Percentiles rank a stretch among this genome's conserved stretches.
Conservation (phyloP, 2,329 filamentous ascomycete genomes). For the Ceratocystis huliohia region DNA sequence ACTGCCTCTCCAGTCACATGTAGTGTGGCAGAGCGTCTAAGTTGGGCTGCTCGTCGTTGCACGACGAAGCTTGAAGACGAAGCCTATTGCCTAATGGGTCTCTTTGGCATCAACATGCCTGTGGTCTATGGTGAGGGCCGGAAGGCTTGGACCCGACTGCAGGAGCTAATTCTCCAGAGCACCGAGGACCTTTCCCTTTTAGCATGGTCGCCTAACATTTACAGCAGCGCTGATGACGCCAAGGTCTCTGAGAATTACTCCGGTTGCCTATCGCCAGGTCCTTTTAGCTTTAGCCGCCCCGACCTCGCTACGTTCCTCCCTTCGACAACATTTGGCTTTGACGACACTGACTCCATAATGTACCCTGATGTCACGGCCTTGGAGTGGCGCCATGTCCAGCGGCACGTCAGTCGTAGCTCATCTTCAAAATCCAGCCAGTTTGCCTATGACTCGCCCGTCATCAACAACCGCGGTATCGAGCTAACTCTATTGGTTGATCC, state of each 20-base stretch:
- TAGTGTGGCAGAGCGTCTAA: conserved; percentile 24
- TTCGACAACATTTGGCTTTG: conserved; percentile 21
- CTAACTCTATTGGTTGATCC: conserved; percentile 21
- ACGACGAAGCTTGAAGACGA: conserved; percentile 26
- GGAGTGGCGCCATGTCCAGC: conserved; percentile 20
- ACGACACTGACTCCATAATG: conserved; percentile 22
- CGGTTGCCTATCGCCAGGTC: conserved; percentile 17
- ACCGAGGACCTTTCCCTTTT: conserved; percentile 30
- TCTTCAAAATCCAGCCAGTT: conserved; percentile 19
- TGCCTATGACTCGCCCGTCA: conserved; percentile 19
- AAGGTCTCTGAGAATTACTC: conserved; percentile 5
- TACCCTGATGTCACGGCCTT: conserved; percentile 20
- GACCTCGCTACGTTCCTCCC: conserved; percentile 21
- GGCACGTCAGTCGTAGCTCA: conserved; percentile 18
- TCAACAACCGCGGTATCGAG: conserved; percentile 21
- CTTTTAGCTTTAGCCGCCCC: conserved; percentile 19
- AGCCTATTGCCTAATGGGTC: conserved; percentile 27
- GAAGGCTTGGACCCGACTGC: conserved; percentile 28
- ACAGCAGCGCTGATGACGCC: neutral
- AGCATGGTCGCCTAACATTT: conserved; percentile 23
- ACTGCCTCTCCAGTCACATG: conserved; percentile 10
- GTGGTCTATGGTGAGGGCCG: conserved; percentile 26
- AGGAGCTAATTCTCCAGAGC: conserved; percentile 29
- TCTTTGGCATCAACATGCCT: conserved; percentile 27
- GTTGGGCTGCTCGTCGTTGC: conserved; percentile 25